These are phyloP conservation scores for Cytospora paraplurivora DNA, from an alignment of 2,329 filamentous ascomycete species.

Conservation along the genomic window DNA sequence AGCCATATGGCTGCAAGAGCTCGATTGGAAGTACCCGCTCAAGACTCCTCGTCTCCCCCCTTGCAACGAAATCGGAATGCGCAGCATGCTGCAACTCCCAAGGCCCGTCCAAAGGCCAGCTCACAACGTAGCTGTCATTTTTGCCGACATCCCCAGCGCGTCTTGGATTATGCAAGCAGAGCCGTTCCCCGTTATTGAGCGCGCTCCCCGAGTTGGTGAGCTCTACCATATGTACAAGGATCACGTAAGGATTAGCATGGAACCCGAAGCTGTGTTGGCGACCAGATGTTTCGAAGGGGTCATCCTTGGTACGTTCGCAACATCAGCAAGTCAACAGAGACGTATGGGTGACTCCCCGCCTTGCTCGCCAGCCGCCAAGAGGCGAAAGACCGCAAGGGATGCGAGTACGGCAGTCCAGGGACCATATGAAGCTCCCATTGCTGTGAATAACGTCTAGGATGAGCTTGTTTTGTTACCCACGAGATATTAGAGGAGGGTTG, in stretches of 20 bases:
- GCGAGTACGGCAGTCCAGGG: too few relatives aligned
- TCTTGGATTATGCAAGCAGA: slow-evolving; percentile 18
- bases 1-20: neutral
- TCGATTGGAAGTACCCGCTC: too few relatives aligned
- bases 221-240: slow-evolving; percentile 9
- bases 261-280: too few relatives aligned
- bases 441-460: too few relatives aligned
- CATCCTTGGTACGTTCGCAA: slow-evolving; percentile 15
- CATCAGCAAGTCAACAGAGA: slow-evolving; percentile 10
- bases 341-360: slow-evolving; percentile 12
- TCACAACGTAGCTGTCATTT: slow-evolving; percentile 15
- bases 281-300: neutral
- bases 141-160: slow-evolving; percentile 10
- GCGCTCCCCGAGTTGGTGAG: slow-evolving; percentile 10
- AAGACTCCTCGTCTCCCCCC: too few relatives aligned
- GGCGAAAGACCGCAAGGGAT: neutral
- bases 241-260: neutral
- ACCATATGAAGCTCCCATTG: too few relatives aligned
- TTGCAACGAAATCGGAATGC: slow-evolving; percentile 2
- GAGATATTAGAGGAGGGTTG: too few relatives aligned
- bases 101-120: neutral
- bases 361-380: neutral
- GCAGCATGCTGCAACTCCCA: neutral
- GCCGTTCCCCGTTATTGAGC: slow-evolving; percentile 10
- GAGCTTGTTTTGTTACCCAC: too few relatives aligned